These are phyloP conservation scores for Penicillium fuscoglaucum DNA, from an alignment of 2,329 filamentous ascomycete species.

Conservation along the genomic window DNA sequence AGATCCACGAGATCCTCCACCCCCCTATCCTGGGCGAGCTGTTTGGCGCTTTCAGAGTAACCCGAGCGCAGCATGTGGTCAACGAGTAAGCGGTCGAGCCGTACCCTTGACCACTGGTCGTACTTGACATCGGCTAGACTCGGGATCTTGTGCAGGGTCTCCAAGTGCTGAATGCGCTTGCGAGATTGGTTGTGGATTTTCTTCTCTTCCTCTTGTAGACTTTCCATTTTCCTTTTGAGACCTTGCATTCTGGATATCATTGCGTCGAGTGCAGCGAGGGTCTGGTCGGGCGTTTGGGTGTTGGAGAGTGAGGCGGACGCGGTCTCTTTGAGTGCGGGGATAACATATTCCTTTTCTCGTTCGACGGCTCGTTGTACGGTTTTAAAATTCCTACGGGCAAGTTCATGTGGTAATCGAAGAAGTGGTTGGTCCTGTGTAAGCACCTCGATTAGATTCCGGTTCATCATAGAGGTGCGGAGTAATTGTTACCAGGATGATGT, in stretches of 20 bases:
- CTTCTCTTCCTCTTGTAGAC: conserved; percentile 75
- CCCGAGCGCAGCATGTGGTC: conserved; percentile 87
- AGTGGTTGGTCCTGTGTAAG: conserved; percentile 79
- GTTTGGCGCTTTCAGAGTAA: conserved; percentile 73
- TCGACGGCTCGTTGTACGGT: conserved; percentile 57
- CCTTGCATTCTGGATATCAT: conserved; percentile 84
- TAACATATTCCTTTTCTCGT: conserved; percentile 49
- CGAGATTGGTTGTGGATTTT: conserved; percentile 72
- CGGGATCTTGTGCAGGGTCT: conserved; percentile 75
- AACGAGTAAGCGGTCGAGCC: conserved; percentile 82
- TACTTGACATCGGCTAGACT: conserved; percentile 90
- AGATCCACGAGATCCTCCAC: conserved; percentile 85
- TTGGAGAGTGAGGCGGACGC: conserved; percentile 65
- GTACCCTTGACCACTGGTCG: conserved; percentile 79
- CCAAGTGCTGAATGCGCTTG: conserved; percentile 76
- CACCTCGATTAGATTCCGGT: conserved; percentile 9
- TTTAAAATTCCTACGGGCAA: conserved; percentile 92
- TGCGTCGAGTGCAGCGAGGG: conserved; percentile 76
- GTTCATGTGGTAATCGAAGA: conserved; percentile 86
- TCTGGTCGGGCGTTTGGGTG: conserved; percentile 63
- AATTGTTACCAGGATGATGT: conserved; percentile 48
- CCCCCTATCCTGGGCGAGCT: conserved; percentile 70
- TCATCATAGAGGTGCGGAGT: conserved; percentile 14
- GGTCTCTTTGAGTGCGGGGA: conserved; percentile 52
- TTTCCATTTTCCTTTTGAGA: conserved; percentile 81